These are phyloP conservation scores for Tephrocybe sp. DNA, from an alignment of 768 basidiomycete species.

Conservation along the genomic window DNA sequence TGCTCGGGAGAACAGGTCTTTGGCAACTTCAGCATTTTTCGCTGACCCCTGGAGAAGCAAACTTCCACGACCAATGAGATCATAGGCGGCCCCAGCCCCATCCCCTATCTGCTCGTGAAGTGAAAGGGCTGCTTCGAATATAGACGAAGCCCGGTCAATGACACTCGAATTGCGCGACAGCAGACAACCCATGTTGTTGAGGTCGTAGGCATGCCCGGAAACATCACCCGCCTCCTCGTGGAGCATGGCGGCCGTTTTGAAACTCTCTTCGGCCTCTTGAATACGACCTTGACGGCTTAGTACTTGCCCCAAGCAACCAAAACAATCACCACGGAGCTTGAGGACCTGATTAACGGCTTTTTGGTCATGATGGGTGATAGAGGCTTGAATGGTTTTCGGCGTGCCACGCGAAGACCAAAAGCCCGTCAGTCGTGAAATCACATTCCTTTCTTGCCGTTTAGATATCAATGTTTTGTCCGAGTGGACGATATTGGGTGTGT, in stretches of 20 bases:
- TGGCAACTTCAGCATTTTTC: slow-evolving; percentile 1
- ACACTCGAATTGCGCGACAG: slow-evolving; percentile 11
- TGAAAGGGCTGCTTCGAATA: slow-evolving; percentile 14
- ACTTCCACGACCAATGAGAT: slow-evolving; percentile 23
- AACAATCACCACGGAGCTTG: slow-evolving; percentile 24
- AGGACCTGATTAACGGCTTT: background rate
- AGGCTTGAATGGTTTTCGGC: slow-evolving; percentile 4
- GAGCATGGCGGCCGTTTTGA: slow-evolving; percentile 19
- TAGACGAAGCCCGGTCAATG: slow-evolving; percentile 12
- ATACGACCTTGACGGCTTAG: slow-evolving; percentile 20
- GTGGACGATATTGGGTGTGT: background rate
- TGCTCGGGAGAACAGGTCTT: slow-evolving; percentile 5
- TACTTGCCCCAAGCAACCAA: slow-evolving; percentile 28
- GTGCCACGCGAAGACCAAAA: slow-evolving; percentile 16
- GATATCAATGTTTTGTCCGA: background rate
- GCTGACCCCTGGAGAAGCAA: slow-evolving; percentile 20
- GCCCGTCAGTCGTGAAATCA: background rate
- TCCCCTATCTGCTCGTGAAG: slow-evolving; percentile 22
- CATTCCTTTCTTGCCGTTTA: background rate
- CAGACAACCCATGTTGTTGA: slow-evolving; percentile 24
- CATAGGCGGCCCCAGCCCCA: slow-evolving; percentile 21
- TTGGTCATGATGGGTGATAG: slow-evolving; percentile 7
- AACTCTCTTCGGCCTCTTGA: slow-evolving; percentile 21
- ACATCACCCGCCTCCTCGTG: slow-evolving; percentile 22
- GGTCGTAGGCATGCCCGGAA: slow-evolving; percentile 26